Evolutionary conservation across 2,329 filamentous ascomycete genomes (phyloP).

Genomic region (Phaeosphaeriaceae sp.): DNA sequence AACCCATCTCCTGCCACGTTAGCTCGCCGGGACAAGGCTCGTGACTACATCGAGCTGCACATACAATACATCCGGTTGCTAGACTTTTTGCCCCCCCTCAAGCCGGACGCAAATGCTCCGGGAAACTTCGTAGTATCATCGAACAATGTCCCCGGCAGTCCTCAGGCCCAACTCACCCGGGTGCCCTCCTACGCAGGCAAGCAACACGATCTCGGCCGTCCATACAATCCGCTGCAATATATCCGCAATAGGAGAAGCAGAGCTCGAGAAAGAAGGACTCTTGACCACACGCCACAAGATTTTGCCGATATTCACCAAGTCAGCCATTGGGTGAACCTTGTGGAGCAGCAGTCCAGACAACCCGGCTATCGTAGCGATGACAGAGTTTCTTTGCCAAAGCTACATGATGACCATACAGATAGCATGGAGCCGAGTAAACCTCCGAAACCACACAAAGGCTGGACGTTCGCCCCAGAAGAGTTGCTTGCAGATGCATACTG

Average conservation of each 20-base stretch:
- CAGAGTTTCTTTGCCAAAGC: constrained; percentile 41
- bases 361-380: constrained; percentile 48
- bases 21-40: constrained; percentile 82
- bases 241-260: constrained; percentile 89
- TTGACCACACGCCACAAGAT: constrained; percentile 77
- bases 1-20: constrained; percentile 81
- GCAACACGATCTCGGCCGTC: constrained; percentile 64
- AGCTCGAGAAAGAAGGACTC: constrained; percentile 74
- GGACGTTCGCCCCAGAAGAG: constrained; percentile 83
- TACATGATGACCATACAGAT: constrained; percentile 36
- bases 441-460: constrained; percentile 79
- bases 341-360: constrained; percentile 58
- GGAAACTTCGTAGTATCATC: constrained; percentile 51
- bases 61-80: constrained; percentile 83
- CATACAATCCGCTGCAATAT: constrained; percentile 91
- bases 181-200: constrained; percentile 45
- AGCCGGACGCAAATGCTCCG: constrained; percentile 52
- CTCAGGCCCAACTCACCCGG: constrained; percentile 49
- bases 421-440: constrained; percentile 58
- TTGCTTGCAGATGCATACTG: constrained; percentile 90
- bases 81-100: constrained; percentile 78
- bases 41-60: constrained; percentile 83
- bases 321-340: constrained; percentile 76
- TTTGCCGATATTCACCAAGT: constrained; percentile 79
- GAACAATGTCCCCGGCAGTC: constrained; percentile 51